A percentile compares a stretch with the other conserved stretches of the same genome.
Conservation (phyloP, 495 filamentous ascomycete species). For the Mytilinidion resinicola region DNA sequence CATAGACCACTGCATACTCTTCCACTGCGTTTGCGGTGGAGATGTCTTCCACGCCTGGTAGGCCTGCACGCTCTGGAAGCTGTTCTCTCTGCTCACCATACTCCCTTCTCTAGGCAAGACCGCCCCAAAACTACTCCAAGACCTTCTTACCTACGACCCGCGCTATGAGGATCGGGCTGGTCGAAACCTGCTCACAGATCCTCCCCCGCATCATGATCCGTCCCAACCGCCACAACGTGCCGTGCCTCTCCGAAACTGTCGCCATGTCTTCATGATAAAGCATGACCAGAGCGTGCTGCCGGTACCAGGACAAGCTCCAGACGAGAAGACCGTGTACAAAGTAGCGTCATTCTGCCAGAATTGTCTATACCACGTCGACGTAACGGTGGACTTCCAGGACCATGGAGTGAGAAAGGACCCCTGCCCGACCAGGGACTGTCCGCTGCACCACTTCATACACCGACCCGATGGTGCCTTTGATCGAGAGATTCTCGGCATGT, state of each 20-base stretch:
- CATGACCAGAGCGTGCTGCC: constrained; percentile 46
- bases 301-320: constrained; percentile 35
- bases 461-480: neutral
- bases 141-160: constrained; percentile 53
- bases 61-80: neutral
- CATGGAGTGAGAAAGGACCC: constrained; percentile 11
- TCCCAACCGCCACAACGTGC: constrained; percentile 17
- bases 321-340: constrained; percentile 41
- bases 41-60: constrained; percentile 18
- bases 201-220: constrained; percentile 42
- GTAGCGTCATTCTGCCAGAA: constrained; percentile 49
- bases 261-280: constrained; percentile 52
- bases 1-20: neutral
- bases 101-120: constrained; percentile 51
- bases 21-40: constrained; percentile 4
- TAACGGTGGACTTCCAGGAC: constrained; percentile 37
- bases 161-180: constrained; percentile 41
- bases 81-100: neutral
- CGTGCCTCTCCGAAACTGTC: constrained; percentile 40
- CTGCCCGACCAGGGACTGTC: constrained; percentile 33
- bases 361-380: constrained; percentile 23
- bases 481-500: neutral
- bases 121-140: constrained; percentile 54
- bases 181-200: constrained; percentile 50
- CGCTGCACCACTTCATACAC: constrained; percentile 38